These are phyloP conservation scores for Lactarius trivialis DNA, from an alignment of 768 basidiomycete genomes.

Conservation along the genomic window DNA sequence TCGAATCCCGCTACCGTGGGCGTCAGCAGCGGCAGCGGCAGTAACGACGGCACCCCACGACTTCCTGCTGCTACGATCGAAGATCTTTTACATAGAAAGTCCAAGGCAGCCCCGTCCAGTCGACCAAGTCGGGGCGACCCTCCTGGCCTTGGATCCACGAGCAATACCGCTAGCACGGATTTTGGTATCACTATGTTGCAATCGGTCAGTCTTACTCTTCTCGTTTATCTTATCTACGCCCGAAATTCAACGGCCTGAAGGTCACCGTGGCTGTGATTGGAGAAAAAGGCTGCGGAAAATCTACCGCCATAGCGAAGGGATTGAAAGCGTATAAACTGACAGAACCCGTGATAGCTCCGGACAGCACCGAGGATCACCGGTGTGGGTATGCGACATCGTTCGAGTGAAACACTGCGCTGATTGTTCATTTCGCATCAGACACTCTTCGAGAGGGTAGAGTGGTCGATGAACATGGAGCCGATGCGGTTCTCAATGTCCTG, in stretches of 20 bases:
- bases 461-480: conserved; percentile 16
- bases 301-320: conserved; percentile 71
- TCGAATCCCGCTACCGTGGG: not conserved
- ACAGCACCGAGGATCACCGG: conserved; percentile 24
- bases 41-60: not conserved
- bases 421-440: conserved; percentile 30
- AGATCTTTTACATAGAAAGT: not conserved
- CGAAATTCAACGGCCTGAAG: conserved; percentile 20
- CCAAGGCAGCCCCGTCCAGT: conserved; percentile 6
- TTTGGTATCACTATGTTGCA: conserved; percentile 2
- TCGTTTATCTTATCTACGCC: not conserved
- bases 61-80: not conserved
- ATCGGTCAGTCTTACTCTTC: conserved; percentile 9
- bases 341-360: conserved; percentile 26
- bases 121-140: conserved; percentile 2
- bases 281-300: conserved; percentile 74
- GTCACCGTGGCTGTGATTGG: conserved; percentile 77
- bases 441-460: conserved; percentile 36
- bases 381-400: conserved; percentile 28
- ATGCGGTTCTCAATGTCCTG: conserved; percentile 27
- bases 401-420: conserved; percentile 24
- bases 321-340: conserved; percentile 53
- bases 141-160: not conserved
- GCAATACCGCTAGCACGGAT: not conserved
- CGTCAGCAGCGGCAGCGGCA: not conserved